Percentiles rank a stretch among this genome's conserved stretches.
Evolutionary conservation across 1,284 basidiomycete species (phyloP).

Genomic region (Sanghuangporus weigelae): DNA sequence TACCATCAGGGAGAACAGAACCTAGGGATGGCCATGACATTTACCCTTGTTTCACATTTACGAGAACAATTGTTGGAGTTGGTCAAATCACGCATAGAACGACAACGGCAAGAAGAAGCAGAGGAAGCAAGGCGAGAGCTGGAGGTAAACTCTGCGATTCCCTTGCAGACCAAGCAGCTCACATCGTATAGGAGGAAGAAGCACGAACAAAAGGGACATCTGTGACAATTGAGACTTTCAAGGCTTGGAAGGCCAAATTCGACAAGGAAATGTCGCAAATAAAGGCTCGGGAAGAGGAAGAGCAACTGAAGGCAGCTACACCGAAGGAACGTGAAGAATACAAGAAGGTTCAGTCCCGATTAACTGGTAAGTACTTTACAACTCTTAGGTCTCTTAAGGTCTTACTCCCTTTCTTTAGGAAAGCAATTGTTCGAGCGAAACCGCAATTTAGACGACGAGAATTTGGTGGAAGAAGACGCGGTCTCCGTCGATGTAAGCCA

Average conservation of each 20-base stretch:
- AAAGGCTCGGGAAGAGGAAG: slow-evolving; percentile 74
- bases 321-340: slow-evolving; percentile 89
- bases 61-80: slow-evolving; percentile 72
- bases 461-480: slow-evolving; percentile 74
- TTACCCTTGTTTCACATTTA: slow-evolving; percentile 86
- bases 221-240: slow-evolving; percentile 81
- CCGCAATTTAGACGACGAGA: slow-evolving; percentile 65
- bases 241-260: slow-evolving; percentile 76
- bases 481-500: slow-evolving; percentile 84
- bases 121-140: slow-evolving; percentile 70
- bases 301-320: slow-evolving; percentile 69
- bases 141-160: slow-evolving; percentile 48
- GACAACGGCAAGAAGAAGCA: slow-evolving; percentile 54
- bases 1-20: slow-evolving; percentile 77
- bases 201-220: slow-evolving; percentile 86
- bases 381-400: background rate
- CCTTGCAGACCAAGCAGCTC: slow-evolving; percentile 7
- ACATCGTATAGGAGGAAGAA: slow-evolving; percentile 70
- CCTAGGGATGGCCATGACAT: slow-evolving; percentile 96
- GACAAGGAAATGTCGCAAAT: slow-evolving; percentile 59
- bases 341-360: slow-evolving; percentile 59
- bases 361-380: slow-evolving; percentile 51
- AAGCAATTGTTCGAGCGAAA: slow-evolving; percentile 86
- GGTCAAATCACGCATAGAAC: slow-evolving; percentile 55
- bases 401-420: slow-evolving; percentile 40